These are phyloP conservation scores for Phoma sp. DNA, from an alignment of 2,329 filamentous ascomycete species.

Conservation along the genomic window DNA sequence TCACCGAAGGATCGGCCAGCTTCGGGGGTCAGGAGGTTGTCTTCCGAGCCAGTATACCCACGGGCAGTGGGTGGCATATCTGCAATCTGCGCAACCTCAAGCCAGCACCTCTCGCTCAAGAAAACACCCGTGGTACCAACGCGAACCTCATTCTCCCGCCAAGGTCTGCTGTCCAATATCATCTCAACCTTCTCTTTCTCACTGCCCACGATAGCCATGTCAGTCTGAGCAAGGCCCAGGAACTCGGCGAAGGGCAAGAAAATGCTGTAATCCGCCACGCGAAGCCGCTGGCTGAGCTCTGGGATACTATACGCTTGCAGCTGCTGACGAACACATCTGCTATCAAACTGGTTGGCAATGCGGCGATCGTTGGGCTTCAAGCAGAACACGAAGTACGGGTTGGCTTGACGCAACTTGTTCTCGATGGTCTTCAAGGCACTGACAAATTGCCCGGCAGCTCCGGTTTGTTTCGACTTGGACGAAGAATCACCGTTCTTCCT, in stretches of 20 bases:
- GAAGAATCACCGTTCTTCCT: conserved; percentile 38
- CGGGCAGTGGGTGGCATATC: conserved; percentile 60
- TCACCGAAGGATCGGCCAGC: conserved; percentile 62
- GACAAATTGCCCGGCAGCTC: conserved; percentile 91
- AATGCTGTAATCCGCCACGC: conserved; percentile 92
- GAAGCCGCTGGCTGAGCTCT: conserved; percentile 91
- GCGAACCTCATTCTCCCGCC: conserved; percentile 89
- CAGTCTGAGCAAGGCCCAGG: conserved; percentile 82
- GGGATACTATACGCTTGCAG: conserved; percentile 95
- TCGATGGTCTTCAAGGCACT: conserved; percentile 88
- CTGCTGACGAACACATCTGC: conserved; percentile 94
- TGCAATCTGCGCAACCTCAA: conserved; percentile 78
- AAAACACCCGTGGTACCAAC: conserved; percentile 94
- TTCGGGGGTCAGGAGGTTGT: conserved; percentile 65
- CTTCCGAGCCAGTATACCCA: conserved; percentile 41
- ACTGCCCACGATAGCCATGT: conserved; percentile 85
- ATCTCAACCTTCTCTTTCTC: conserved; percentile 91
- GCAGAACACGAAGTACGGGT: conserved; percentile 96
- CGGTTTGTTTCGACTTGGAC: conserved; percentile 72
- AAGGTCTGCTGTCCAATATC: conserved; percentile 89
- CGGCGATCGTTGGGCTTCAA: conserved; percentile 95
- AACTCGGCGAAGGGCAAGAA: conserved; percentile 98
- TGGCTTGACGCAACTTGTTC: conserved; percentile 84
- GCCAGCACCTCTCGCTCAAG: conserved; percentile 93
- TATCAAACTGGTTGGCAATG: conserved; percentile 98